These are phyloP conservation scores for Phaeoacremonium minimum DNA, from an alignment of 2,329 filamentous ascomycete genomes.

Conservation along the genomic window DNA sequence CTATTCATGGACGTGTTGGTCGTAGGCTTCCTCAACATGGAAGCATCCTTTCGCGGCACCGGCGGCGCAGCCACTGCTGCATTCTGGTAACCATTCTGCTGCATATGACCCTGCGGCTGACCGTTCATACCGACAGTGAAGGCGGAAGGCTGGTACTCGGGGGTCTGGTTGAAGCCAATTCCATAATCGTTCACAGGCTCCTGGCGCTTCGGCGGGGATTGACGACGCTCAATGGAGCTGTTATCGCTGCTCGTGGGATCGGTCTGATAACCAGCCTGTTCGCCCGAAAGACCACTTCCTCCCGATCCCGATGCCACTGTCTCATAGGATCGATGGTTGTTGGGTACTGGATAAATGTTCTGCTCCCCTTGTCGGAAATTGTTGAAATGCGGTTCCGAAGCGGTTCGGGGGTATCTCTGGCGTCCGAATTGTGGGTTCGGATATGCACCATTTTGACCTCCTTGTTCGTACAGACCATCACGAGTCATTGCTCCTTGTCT, in stretches of 20 bases:
- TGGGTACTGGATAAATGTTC: constrained; percentile 47
- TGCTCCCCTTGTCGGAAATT: constrained; percentile 32
- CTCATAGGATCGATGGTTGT: constrained; percentile 79
- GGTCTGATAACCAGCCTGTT: constrained; percentile 75
- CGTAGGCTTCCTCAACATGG: constrained; percentile 17
- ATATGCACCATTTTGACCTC: constrained; percentile 27
- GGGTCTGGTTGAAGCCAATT: constrained; percentile 46
- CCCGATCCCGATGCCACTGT: constrained; percentile 76
- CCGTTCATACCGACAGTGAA: constrained; percentile 26
- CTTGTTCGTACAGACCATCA: constrained; percentile 38
- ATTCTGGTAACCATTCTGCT: constrained; percentile 9
- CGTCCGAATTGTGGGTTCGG: constrained; percentile 20
- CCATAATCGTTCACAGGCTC: constrained; percentile 62
- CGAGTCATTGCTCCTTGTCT: constrained; percentile 25
- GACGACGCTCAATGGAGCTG: constrained; percentile 77
- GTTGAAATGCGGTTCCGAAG: constrained; percentile 40
- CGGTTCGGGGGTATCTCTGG: constrained; percentile 34
- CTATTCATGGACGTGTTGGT: constrained; percentile 6
- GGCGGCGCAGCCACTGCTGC: constrained; percentile 14
- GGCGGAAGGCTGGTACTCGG: constrained; percentile 35
- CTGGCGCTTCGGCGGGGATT: constrained; percentile 47
- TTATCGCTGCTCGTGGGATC: constrained; percentile 87
- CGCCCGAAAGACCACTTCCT: constrained; percentile 67
- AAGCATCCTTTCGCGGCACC: constrained; percentile 25
- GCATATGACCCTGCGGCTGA: constrained; percentile 12